phyloP scores from a whole-genome alignment of 2,329 filamentous ascomycete genomes.

The Talaromyces sp. region DNA sequence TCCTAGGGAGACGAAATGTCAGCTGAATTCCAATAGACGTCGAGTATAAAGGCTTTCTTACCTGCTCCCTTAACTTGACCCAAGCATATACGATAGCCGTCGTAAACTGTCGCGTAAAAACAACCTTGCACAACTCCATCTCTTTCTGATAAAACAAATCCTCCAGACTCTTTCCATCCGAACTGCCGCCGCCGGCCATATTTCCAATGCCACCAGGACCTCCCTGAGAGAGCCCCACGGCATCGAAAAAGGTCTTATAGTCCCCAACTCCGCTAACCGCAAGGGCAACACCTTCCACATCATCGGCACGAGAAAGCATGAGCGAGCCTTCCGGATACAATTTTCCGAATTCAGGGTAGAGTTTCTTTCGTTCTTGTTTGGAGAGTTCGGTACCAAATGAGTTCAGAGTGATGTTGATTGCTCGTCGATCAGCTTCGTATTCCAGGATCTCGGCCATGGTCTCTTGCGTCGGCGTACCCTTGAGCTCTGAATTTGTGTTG shows the following conservation, averaged over 20 bases:
- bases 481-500: conserved; percentile 82
- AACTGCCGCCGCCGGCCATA: conserved; percentile 75
- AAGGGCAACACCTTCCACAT: conserved; percentile 87
- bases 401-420: conserved; percentile 99
- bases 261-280: conserved; percentile 91
- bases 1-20: conserved; percentile 59
- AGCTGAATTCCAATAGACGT: conserved; percentile 22
- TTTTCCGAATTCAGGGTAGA: conserved; percentile 88
- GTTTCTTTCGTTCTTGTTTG: conserved; percentile 91
- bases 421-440: conserved; percentile 93
- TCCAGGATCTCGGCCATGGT: conserved; percentile 95
- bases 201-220: conserved; percentile 75
- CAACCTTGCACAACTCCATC: conserved; percentile 95
- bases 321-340: conserved; percentile 91
- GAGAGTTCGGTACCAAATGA: conserved; percentile 95
- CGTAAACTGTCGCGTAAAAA: conserved; percentile 95
- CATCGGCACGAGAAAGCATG: conserved; percentile 92
- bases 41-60: conserved; percentile 47
- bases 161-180: conserved; percentile 85
- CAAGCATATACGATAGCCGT: conserved; percentile 94
- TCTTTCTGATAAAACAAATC: conserved; percentile 99
- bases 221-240: conserved; percentile 74
- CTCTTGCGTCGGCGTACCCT: conserved; percentile 83
- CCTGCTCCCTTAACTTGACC: conserved; percentile 97
- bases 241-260: conserved; percentile 95